Base-by-base conservation (phyloP, 2,329 filamentous ascomycete species). In the Rachicladosporium sp. region DNA sequence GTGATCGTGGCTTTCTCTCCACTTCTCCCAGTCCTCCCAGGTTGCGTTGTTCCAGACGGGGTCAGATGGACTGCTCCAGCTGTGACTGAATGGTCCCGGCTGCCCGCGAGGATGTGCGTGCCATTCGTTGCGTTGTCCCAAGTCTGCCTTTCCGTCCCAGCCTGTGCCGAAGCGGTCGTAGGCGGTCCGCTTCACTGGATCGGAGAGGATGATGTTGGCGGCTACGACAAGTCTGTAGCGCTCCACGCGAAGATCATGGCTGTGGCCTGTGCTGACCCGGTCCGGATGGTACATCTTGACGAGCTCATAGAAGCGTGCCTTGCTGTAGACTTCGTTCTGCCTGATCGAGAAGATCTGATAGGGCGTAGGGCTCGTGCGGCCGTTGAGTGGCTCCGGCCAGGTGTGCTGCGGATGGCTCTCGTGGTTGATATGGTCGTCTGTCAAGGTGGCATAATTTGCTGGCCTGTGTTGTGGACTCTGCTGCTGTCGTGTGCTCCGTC, bases 271-370 rank as follows among this genome's bases (percentile, higher is more conserved):
- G 31, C 54, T 49, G 46, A 61, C 67, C 43, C 74, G 75, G 60
- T 98, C 91, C 0, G 91, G 91, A 56, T 98, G 91, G 65, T 98
- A 98, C 35, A 93, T 69, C 66, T 96, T 98, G 42, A 93, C 91
- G 38, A 98, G 75, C 55, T 89, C 74, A 61, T 93, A 91, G 70
- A 87, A 98, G 43, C 77, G 77, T 33, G 71, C 65, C 62, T 98
- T 96, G 46, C 75, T 80, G 61, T 98, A 96, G 2, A 77, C 73
- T 10, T 76, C 77, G 42, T 67, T 66, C 50, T 66, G 73, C 39
- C 67, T 63, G 47, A 73, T 65, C 27, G 73, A 69, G 53, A 96
- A 79, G 56, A 98, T 84, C 54, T 96, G 84, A 65, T 98, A 96
- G 1, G 91, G 91, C 0, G 88, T 89, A 1, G 83, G 84, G 19